phyloP scores from a whole-genome alignment of 2,329 filamentous ascomycete genomes.

The Ascochyta pisi region DNA sequence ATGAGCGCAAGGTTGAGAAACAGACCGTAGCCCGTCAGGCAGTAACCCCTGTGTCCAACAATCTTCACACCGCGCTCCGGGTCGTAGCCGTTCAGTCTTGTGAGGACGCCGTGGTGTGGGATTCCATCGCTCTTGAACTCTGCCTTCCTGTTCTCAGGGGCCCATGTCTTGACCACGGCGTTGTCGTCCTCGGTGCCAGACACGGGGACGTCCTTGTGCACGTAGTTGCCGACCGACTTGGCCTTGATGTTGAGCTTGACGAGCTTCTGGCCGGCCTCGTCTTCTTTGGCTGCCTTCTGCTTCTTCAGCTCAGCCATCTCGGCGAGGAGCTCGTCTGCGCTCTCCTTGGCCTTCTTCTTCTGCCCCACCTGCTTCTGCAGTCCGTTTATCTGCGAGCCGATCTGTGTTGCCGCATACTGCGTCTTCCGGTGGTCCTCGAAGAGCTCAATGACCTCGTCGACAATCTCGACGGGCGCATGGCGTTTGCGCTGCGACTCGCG shows the following conservation, averaged over 20 bases:
- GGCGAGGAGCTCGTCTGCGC: conserved; percentile 78
- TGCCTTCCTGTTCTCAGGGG: conserved; percentile 74
- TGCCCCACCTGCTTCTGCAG: conserved; percentile 87
- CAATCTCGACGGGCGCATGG: conserved; percentile 78
- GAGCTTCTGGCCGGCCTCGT: conserved; percentile 78
- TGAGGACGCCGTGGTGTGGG: conserved; percentile 94
- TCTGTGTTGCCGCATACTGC: conserved; percentile 78
- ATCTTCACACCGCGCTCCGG: conserved; percentile 81
- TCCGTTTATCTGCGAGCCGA: conserved; percentile 84
- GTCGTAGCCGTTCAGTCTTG: conserved; percentile 88
- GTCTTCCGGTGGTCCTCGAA: conserved; percentile 86
- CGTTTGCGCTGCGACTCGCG: conserved; percentile 88
- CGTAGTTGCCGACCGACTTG: conserved; percentile 86
- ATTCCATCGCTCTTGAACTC: conserved; percentile 82
- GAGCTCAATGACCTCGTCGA: conserved; percentile 88
- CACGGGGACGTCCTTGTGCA: conserved; percentile 85
- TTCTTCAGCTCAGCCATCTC: conserved; percentile 80
- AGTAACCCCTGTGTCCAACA: conserved; percentile 93
- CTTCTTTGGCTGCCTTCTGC: conserved; percentile 80
- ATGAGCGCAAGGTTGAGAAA: conserved; percentile 92
- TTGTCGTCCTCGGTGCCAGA: conserved; percentile 92
- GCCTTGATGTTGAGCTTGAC: conserved; percentile 76
- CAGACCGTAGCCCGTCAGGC: conserved; percentile 86
- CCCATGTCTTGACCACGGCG: conserved; percentile 76
- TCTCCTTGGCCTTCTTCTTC: conserved; percentile 92